Base-by-base conservation (phyloP, 1,284 basidiomycete species). In the Pseudozyma flocculosa region DNA sequence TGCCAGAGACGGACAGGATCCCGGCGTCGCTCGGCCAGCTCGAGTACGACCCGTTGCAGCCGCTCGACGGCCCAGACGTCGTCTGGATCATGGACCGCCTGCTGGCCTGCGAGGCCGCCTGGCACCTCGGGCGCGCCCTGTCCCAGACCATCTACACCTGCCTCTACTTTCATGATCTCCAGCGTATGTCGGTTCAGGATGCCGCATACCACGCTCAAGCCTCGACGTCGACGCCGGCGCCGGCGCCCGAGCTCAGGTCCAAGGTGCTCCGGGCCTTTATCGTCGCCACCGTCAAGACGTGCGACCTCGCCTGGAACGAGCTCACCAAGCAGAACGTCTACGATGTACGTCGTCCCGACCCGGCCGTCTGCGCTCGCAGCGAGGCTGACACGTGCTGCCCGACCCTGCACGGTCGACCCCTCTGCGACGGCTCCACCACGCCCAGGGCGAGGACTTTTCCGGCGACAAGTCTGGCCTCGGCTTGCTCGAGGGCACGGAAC, bases 71-170 rank as follows among this genome's bases (percentile, higher is more conserved):
- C 0, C 82, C 86, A 54, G 90, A 95, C 74, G 74, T 93, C 13
- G 88, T 89, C 69, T 92, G 89, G 87, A 86, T 94, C 32, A 82
- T 95, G 63, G 92, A 95, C 75, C 82, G 86, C 60, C 81, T 87
- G 36, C 81, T 90, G 53, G 83, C 88, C 26, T 87, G 86, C 67
- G 92, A 96, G 83, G 87, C 89, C 80, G 85, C 88, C 69, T 95
- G 90, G 87, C 90, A 92, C 74, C 80, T 83, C 5, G 92, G 92
- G 34, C 87, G 87, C 62, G 86, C 87, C 4, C 84, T 96, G 17
- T 85, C 88, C 0, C 91, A 93, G 75, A 90, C 90, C 0, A 84
- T 96, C 22, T 89, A 85, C 78, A 91, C 90, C 1, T 83, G 88
- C 55, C 83, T 88, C 32, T 88, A 91, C 70, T 84, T 88, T 37